Evolutionary conservation across 2,329 filamentous ascomycete species (phyloP), one percentile per base, ranked within the genome.

Genomic region (Fusarium sp.): DNA sequence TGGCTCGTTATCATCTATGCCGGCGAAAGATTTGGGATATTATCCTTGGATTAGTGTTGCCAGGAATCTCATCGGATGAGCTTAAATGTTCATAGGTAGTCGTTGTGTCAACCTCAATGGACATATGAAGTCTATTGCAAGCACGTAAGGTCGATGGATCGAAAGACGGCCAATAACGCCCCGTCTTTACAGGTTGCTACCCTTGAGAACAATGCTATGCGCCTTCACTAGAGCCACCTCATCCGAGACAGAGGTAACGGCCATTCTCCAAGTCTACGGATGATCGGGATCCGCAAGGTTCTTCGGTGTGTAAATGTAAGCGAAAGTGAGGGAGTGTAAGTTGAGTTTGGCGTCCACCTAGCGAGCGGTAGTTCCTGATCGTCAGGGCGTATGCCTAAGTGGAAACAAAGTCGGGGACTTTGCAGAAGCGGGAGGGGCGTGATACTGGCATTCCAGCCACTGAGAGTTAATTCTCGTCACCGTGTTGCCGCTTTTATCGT

Each of bases 351-450:
- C 26, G 50, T 40, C 33, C 26, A 20, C 13, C 22, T 49, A 33
- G 26, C 9, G 10, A 31, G 36, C 28, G 20, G 18, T 15, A 18
- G 53, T 63, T 57, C 42, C 43, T 54, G 50, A 45, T 68, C 24
- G 34, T n/a, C 46, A 51, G 49, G 28, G 45, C 22, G 22, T 48
- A 15, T 36, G 9, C n/a, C 8, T 49, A 45, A 38, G 26, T 36
- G 20, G 34, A 50, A 45, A 44, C 45, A 65, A 28, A 59, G 58
- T 71, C 64, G 13, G 31, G 24, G 42, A 28, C 44, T 39, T 48
- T 50, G 46, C 36, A 46, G 48, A 62, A 50, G 52, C 55, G 52
- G 52, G 28, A 62, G 49, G 54, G 63, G 63, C 7, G 52, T 65
- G 59, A 7, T 9, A 18, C n/a, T 44, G 48, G 20, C 40, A 28